Percentiles rank a stretch among this genome's conserved stretches.
Conservation (phyloP, 192 early-diverging fungal species). For the Radiomyces spectabilis region DNA sequence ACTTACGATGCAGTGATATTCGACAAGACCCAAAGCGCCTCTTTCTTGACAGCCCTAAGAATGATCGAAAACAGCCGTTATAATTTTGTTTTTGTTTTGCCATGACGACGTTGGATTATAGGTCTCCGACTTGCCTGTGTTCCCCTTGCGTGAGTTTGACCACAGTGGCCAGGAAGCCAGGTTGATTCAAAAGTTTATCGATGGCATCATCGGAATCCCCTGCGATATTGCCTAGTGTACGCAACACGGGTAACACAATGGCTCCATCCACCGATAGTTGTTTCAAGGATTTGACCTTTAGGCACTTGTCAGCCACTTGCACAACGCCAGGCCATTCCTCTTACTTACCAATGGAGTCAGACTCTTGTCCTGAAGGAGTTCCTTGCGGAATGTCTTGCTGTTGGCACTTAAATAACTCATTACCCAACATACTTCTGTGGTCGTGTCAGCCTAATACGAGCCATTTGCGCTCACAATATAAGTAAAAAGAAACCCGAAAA, state of each 20-base stretch:
- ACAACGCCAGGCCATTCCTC: neutral
- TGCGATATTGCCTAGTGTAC: constrained; percentile 62
- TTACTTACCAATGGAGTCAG: constrained; percentile 18
- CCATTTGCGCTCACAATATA: too few species aligned
- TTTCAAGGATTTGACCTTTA: constrained; percentile 32
- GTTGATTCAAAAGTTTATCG: constrained; percentile 33
- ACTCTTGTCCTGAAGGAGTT: constrained; percentile 31
- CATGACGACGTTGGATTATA: too few species aligned
- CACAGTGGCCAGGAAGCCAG: constrained; percentile 40
- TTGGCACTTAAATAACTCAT: constrained; percentile 53
- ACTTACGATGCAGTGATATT: constrained; percentile 53
- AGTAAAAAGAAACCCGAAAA: neutral
- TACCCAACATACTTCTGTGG: constrained; percentile 63
- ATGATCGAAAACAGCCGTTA: neutral
- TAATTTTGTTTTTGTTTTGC: neutral
- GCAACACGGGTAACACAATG: constrained; percentile 48
- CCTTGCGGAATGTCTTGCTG: constrained; percentile 36
- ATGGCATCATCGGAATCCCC: constrained; percentile 56
- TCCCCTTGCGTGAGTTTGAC: constrained; percentile 38
- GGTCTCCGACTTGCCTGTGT: constrained; percentile 33
- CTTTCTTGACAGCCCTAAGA: constrained; percentile 56
- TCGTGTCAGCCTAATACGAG: constrained; percentile 42
- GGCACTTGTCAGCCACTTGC: neutral
- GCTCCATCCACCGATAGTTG: constrained; percentile 28
- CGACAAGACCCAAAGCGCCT: constrained; percentile 64